Conservation (phyloP, 768 basidiomycete species). For the Leucocoprinus sp. region DNA sequence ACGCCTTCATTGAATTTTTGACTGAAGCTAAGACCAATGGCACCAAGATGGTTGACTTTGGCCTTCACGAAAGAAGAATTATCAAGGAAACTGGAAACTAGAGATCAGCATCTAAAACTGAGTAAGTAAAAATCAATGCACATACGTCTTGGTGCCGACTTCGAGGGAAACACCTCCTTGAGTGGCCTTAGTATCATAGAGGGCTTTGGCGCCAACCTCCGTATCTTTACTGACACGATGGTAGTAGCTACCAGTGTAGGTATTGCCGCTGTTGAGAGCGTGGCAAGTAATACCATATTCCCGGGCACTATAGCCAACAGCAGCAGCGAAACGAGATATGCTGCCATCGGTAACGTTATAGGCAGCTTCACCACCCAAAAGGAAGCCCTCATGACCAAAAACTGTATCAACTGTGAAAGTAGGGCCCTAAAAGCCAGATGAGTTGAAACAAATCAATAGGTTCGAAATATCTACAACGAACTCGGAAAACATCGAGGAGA, state of each 20-base stretch:
- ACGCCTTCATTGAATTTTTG: constrained; percentile 92
- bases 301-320: constrained; percentile 91
- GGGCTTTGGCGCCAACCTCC: constrained; percentile 92
- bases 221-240: constrained; percentile 89
- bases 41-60: constrained; percentile 96
- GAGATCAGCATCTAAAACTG: constrained; percentile 4
- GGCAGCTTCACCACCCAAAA: constrained; percentile 89
- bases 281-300: constrained; percentile 94
- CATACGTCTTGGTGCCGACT: constrained; percentile 91
- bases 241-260: constrained; percentile 95
- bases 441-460: constrained; percentile 5
- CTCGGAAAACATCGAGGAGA: constrained; percentile 90
- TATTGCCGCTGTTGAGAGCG: constrained; percentile 89
- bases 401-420: constrained; percentile 96
- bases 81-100: constrained; percentile 61
- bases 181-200: constrained; percentile 91
- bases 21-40: constrained; percentile 86
- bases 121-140: constrained; percentile 17
- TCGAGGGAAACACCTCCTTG: constrained; percentile 83
- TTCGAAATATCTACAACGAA: constrained; percentile 25
- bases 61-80: constrained; percentile 90
- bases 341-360: constrained; percentile 95
- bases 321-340: constrained; percentile 86
- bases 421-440: constrained; percentile 57
- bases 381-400: constrained; percentile 94